phyloP scores from a whole-genome alignment of 2,329 filamentous ascomycete genomes.

The Microcyclospora pomicola region DNA sequence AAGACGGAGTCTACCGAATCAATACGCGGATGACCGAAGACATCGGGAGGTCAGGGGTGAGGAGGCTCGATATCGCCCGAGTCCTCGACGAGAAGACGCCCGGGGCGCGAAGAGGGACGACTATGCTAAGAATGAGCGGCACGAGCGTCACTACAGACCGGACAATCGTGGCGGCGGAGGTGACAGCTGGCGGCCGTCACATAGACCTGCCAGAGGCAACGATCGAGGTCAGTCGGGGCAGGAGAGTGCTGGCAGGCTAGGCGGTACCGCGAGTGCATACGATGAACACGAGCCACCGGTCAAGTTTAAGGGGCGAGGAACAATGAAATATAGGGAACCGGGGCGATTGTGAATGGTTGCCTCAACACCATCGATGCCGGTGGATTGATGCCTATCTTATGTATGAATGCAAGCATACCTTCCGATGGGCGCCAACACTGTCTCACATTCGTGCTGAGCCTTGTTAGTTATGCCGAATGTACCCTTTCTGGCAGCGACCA shows the following conservation, averaged over 20 bases:
- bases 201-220: conserved; percentile 10
- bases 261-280: conserved; percentile 8
- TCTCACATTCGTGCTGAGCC: no score
- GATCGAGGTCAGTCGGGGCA: conserved; percentile 29
- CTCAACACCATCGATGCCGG: no score
- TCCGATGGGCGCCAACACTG: no score
- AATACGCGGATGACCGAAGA: conserved; percentile 18
- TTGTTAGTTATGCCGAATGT: no score
- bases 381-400: no score
- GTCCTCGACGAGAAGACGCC: conserved; percentile 15
- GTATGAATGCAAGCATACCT: no score
- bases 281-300: conserved; percentile 20
- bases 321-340: conserved; percentile 26
- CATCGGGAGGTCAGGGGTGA: conserved; percentile 8
- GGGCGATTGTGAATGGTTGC: conserved; percentile 6
- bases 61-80: conserved; percentile 17
- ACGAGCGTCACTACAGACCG: no score
- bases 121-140: neutral
- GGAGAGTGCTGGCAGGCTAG: conserved; percentile 26
- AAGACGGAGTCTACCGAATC: conserved; percentile 26
- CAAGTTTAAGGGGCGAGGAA: conserved; percentile 28
- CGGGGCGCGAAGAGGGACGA: conserved; percentile 5
- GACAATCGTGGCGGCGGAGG: no score
- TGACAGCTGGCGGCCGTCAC: no score
- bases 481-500: no score